These are phyloP conservation scores for Pichia sp. DNA, from an alignment of 1,139 yeast species.

Conservation along the genomic window DNA sequence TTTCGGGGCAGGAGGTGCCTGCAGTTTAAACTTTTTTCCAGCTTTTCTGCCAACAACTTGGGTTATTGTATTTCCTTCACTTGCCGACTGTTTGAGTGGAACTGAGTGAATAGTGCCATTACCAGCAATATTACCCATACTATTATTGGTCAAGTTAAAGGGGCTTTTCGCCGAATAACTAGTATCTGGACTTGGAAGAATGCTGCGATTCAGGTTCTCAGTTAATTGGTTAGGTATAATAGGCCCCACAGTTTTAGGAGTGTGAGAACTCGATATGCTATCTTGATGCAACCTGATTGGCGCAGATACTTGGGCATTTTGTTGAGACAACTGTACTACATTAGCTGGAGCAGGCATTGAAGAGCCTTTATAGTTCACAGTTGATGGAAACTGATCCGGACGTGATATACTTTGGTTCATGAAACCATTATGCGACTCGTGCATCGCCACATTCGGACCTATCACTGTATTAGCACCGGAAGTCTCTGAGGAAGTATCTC, in stretches of 20 bases:
- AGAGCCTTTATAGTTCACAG: not conserved
- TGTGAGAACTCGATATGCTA: not conserved
- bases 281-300: not conserved
- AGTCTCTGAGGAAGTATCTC: not conserved
- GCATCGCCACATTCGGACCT: not conserved
- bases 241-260: not conserved
- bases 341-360: not conserved
- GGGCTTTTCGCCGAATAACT: not conserved
- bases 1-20: constrained; percentile 13
- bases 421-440: not conserved
- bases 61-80: not conserved
- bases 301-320: not conserved
- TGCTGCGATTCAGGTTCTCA: not conserved
- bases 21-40: constrained; percentile 13
- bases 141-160: not conserved
- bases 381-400: not conserved
- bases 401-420: not conserved
- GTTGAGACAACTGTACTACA: not conserved
- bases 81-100: constrained; percentile 4
- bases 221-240: no score
- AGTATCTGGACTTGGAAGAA: not conserved
- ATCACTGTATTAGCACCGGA: not conserved
- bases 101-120: not conserved
- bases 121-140: not conserved
- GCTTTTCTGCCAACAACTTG: constrained; percentile 8